phyloP scores from a whole-genome alignment of 2,329 filamentous ascomycete genomes.

The Talaromyces sp. region DNA sequence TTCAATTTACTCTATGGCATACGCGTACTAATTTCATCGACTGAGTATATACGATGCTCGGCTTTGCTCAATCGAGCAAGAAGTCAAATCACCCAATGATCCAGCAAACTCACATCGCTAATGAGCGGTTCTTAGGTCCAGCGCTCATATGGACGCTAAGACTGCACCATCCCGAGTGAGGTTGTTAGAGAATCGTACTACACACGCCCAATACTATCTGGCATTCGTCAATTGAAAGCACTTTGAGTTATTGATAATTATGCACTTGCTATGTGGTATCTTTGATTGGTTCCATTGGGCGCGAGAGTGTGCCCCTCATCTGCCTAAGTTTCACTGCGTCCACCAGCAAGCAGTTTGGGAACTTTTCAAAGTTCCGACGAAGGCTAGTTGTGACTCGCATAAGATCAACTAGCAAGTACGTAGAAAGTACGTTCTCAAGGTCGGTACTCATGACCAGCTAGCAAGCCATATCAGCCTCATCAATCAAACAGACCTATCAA shows the following conservation, averaged over 20 bases:
- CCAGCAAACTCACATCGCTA: background rate
- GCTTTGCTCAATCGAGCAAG: background rate
- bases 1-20: background rate
- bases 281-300: background rate
- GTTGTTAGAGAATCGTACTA: background rate
- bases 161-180: slow-evolving; percentile 9
- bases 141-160: slow-evolving; percentile 13
- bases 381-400: background rate
- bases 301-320: background rate
- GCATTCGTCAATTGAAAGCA: background rate
- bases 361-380: background rate
- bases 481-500: background rate
- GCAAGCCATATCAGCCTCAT: background rate
- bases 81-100: slow-evolving; percentile 1
- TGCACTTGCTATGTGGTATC: background rate
- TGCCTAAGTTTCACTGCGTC: slow-evolving; percentile 2
- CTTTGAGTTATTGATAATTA: no score
- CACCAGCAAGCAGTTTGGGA: background rate
- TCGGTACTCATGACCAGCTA: no score
- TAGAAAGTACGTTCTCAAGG: background rate
- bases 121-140: background rate
- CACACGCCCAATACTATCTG: background rate
- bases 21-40: background rate
- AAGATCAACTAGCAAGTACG: background rate
- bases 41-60: background rate